phyloP scores from a whole-genome alignment of 208 protist genomes.

The Crithidia brevicula region DNA sequence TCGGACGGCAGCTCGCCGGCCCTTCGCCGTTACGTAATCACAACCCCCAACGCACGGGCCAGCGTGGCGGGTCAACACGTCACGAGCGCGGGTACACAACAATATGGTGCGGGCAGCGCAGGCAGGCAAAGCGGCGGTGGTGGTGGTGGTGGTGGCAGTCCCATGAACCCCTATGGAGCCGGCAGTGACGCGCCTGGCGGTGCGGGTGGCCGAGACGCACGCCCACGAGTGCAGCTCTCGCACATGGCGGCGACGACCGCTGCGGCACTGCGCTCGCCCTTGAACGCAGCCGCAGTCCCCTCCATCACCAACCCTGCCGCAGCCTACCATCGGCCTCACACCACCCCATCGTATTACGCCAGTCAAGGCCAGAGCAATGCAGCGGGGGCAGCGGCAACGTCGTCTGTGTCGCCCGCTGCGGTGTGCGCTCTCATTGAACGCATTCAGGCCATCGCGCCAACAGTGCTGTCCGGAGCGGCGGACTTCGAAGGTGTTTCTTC shows the following conservation, averaged over 20 bases:
- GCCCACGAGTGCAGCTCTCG: constrained; percentile 31
- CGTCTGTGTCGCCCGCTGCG: constrained; percentile 14
- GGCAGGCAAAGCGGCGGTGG: constrained; percentile 4
- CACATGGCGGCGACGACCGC: neutral
- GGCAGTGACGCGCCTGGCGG: neutral
- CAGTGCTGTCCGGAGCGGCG: constrained; percentile 2
- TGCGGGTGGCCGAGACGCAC: constrained; percentile 8
- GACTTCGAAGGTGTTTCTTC: neutral
- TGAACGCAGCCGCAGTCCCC: neutral
- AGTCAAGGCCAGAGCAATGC: neutral
- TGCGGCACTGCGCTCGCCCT: constrained; percentile 3
- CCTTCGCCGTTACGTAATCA: constrained; percentile 33
- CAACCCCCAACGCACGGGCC: constrained; percentile 7
- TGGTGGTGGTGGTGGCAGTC: constrained; percentile 1
- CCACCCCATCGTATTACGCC: constrained; percentile 4
- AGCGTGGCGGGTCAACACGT: neutral
- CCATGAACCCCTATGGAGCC: neutral
- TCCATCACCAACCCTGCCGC: neutral
- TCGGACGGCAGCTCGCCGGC: constrained; percentile 28
- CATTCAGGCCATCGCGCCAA: constrained; percentile 12
- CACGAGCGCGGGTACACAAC: too few relatives aligned
- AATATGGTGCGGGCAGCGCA: constrained; percentile 10
- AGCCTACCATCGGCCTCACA: neutral
- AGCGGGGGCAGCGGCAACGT: neutral
- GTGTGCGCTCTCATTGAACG: constrained; percentile 22